Base-by-base conservation (phyloP, 1,284 basidiomycete species). In the Porodaedalea pini region DNA sequence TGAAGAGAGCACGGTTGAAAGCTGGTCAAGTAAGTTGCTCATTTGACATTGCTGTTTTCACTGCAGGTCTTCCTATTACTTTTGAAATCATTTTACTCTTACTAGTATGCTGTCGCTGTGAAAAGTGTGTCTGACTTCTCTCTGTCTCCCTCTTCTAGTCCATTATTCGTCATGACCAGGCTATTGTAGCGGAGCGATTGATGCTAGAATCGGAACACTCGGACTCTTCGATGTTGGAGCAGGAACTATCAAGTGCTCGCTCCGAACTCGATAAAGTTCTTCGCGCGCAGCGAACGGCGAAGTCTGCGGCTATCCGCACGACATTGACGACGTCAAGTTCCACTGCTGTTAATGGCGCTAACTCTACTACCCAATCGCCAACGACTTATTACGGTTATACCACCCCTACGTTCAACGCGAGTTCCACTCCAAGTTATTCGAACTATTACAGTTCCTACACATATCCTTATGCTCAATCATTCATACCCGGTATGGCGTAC, bases 181-280 rank as follows among this genome's bases (percentile, higher is more conserved):
- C 79, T 15, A 81, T 86, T 63, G 69, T 78, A 39, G 72, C 90
- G 11, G 78, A 81, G 5, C 85, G 87, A 62, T 77, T 78, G 29
- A 72, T 82, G 36, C 63, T 88, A 43, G 89, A 90, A 56, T 67
- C 75, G 0, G 88, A 90, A 61, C 79, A 86, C 27, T 69, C 76
- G 6, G 86, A 87, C 59, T 81, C 78, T 15, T 72, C 80, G 0
- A 64, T 71, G 50, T 66, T 87, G 23, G 81, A 74, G 54, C 75
- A 77, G 15, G 84, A 88, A 61, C 69, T 90, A 50, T 80, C 85
- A 51, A 74, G 73, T 29, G 80, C 81, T 21, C 79, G 83, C 31
- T 73, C 78, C 25, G 85, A 90, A 61, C 71, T 85, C 37, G 88
- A 90, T 62, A 79, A 77, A 53, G 66, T 83, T 54, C 83, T 88